phyloP scores from a whole-genome alignment of 176 grass and related monocot species.

The Aegilops longissima region DNA sequence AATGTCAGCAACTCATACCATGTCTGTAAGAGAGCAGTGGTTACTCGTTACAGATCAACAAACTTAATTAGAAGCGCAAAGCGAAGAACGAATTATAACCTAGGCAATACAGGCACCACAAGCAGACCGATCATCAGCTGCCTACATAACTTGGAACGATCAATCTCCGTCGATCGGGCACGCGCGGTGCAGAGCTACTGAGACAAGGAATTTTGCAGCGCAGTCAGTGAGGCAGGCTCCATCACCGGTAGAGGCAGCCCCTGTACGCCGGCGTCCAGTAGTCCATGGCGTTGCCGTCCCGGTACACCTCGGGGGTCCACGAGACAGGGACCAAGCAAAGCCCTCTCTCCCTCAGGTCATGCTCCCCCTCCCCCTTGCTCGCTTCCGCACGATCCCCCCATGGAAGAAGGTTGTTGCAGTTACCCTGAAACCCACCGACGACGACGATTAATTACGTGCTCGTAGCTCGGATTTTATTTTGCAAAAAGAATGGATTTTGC shows the following conservation, averaged over 20 bases:
- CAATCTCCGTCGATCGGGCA: neutral
- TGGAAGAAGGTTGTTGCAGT: constrained; percentile 21
- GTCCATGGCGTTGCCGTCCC: constrained; percentile 65
- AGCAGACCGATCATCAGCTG: neutral
- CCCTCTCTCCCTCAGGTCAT: constrained; percentile 73
- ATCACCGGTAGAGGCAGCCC: constrained; percentile 78
- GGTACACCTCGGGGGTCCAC: constrained; percentile 58
- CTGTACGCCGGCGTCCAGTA: constrained; percentile 84
- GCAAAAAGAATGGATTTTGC: neutral
- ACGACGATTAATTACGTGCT: neutral
- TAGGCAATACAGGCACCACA: constrained; percentile 27
- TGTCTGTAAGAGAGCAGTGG: neutral
- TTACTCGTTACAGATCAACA: constrained; percentile 27
- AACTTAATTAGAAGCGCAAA: neutral
- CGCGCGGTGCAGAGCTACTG: neutral
- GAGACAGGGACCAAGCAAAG: constrained; percentile 91
- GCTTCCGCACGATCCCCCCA: constrained; percentile 63
- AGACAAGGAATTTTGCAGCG: neutral
- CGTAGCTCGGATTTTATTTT: neutral
- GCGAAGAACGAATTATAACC: constrained; percentile 20
- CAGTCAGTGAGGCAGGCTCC: neutral
- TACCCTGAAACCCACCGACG: constrained; percentile 37
- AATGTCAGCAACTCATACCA: constrained; percentile 16
- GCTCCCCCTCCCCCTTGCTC: constrained; percentile 31
- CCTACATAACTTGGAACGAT: neutral